A percentile compares a stretch with the other conserved stretches of the same genome.
Conservation (phyloP, 176 grass and related monocot species). For the Oryza coarctata region DNA sequence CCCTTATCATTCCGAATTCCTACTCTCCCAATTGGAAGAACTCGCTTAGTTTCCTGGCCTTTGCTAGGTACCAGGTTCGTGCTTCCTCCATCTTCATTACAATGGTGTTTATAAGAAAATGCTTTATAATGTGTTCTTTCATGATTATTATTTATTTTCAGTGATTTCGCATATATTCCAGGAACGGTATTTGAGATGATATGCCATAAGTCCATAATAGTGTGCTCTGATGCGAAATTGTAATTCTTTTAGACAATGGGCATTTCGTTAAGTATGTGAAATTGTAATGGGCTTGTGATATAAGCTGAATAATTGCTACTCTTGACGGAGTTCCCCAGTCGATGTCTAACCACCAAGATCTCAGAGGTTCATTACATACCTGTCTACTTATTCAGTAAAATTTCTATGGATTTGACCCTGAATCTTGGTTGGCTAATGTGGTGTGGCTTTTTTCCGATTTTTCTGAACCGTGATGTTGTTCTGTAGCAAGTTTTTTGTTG, state of each 20-base stretch:
- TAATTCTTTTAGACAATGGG: background rate
- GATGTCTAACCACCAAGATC: slow-evolving; percentile 53
- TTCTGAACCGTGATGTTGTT: no score
- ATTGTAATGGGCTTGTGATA: slow-evolving; percentile 25
- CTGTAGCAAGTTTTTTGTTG: no score
- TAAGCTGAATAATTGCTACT: slow-evolving; percentile 44
- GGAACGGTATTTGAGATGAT: background rate
- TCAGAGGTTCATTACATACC: slow-evolving; percentile 18
- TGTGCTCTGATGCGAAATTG: background rate
- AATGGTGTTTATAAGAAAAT: no score
- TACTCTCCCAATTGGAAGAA: no score
- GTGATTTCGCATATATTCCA: background rate
- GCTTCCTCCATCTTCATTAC: no score
- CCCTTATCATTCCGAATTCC: no score
- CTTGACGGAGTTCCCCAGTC: slow-evolving; percentile 36
- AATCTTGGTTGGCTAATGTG: background rate
- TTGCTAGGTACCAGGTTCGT: no score
- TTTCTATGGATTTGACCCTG: background rate
- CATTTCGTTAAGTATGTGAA: background rate
- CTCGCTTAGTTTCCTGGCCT: no score
- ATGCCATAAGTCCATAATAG: no score
- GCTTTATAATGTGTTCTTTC: background rate
- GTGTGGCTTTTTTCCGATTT: no score
- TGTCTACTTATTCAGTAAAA: background rate
- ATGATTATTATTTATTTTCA: background rate